Evolutionary conservation across 208 protist species (phyloP).

Genomic region (Leptomonas pyrrhocoris): DNA sequence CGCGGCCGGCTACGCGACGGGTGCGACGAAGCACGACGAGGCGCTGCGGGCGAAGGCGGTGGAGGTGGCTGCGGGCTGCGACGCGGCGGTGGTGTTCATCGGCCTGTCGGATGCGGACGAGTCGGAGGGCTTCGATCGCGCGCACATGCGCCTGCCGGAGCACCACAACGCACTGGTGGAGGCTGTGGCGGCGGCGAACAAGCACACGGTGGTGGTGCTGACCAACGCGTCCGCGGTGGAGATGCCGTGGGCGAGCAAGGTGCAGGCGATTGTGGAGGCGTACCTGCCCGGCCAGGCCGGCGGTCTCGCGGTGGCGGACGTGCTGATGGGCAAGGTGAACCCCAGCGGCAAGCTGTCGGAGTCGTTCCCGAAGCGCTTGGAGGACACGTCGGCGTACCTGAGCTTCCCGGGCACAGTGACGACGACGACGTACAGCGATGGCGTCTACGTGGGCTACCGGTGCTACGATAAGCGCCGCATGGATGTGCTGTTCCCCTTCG

Average conservation of each 20-base stretch:
- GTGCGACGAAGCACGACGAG: neutral
- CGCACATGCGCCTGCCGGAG: conserved; percentile 12
- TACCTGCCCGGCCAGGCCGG: conserved; percentile 12
- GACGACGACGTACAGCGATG: conserved; percentile 6
- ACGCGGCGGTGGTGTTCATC: conserved; percentile 12
- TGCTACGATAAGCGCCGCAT: conserved; percentile 9
- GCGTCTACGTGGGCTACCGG: conserved; percentile 12
- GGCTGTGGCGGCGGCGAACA: conserved; percentile 8
- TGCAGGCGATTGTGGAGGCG: conserved; percentile 12
- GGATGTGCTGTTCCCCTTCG: conserved; percentile 5
- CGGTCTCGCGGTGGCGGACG: conserved; percentile 4
- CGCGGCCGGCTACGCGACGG: conserved; percentile 4
- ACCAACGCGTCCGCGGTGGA: conserved; percentile 11
- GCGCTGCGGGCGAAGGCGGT: conserved; percentile 7
- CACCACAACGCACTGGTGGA: conserved; percentile 14
- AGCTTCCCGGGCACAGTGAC: conserved; percentile 6
- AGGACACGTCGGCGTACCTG: conserved; percentile 7
- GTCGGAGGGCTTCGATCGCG: conserved; percentile 12
- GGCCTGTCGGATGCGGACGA: neutral
- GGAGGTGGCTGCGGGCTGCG: conserved; percentile 1
- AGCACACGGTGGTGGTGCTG: conserved; percentile 12
- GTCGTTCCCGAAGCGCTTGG: conserved; percentile 4
- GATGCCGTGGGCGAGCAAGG: conserved; percentile 11
- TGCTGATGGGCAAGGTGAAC: conserved; percentile 16
- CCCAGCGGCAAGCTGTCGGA: conserved; percentile 14